Evolutionary conservation across 306 rosid species (phyloP), one percentile per base, ranked within the genome.

Genomic region (Crotalaria pallida): DNA sequence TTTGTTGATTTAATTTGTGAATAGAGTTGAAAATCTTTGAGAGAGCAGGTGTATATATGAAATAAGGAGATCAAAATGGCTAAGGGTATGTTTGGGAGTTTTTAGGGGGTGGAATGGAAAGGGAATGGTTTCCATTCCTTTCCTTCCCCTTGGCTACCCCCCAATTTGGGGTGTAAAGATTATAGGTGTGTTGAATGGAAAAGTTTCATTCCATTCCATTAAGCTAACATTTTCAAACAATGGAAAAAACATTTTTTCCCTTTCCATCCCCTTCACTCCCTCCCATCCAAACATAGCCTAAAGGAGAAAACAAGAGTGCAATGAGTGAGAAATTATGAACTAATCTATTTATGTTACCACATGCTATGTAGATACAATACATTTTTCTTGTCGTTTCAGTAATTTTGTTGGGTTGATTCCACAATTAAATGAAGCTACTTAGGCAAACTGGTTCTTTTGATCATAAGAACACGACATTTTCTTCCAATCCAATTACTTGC

Each of bases 391-490:
- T 15, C 7, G 19, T 26, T 43, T 34, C 11, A 43, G 12, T 53
- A 55, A 11, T 44, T 22, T 59, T 67, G 65, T 41, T 52, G 59
- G 15, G 53, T 49, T 50, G 57, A 40, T 58, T 49, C 16, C 22
- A 43, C 18, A 51, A 60, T 44, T 43, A 26, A 50, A 22, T 12
- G 6, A 51, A 19, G 75, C 17, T 61, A 53, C 8, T 56, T 19
- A 27, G 62, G 10, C 15, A 69, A 62, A 34, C 44, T 71, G 65
- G 84, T 67, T 47, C 41, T 68, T 75, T 88, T 92, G 48, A 87
- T 67, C 98, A 93, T 79, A 50, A 91, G 86, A 78, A 90, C 85
- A 16, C 96, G 92, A 9, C 89, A 86, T 78, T 90, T 93, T 71
- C 82, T 84, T 76, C 96, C 98, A 43, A 93, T 78, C 98, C 98